phyloP scores from a whole-genome alignment of 257 asterid species.

The Nicotiana undulata region DNA sequence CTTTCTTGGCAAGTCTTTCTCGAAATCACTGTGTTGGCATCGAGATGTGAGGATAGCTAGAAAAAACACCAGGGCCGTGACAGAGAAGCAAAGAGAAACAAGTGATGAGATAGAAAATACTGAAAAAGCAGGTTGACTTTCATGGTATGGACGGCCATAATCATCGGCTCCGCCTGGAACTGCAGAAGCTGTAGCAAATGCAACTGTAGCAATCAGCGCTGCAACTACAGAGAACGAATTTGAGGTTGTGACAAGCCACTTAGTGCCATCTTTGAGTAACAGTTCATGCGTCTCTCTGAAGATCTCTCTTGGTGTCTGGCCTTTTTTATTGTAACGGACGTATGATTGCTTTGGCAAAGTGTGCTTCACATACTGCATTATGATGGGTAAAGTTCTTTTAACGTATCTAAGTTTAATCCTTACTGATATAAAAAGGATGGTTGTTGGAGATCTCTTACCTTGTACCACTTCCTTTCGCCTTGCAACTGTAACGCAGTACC shows the following conservation, averaged over 20 bases:
- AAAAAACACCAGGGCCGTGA: constrained; percentile 51
- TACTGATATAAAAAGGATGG: not conserved
- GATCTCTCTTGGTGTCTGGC: constrained; percentile 34
- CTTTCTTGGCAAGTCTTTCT: constrained; percentile 33
- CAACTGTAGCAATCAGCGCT: constrained; percentile 58
- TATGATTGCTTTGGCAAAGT: constrained; percentile 23
- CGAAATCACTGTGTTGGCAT: constrained; percentile 39
- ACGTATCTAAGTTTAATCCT: not conserved
- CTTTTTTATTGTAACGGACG: constrained; percentile 24
- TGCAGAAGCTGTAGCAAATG: constrained; percentile 50
- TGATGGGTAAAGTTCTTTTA: not conserved
- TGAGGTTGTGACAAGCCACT: constrained; percentile 55
- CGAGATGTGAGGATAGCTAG: constrained; percentile 57
- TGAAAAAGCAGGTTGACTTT: constrained; percentile 19
- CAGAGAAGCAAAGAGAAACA: constrained; percentile 48
- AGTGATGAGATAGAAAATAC: constrained; percentile 40
- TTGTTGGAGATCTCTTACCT: constrained; percentile 24
- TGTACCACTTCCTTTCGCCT: constrained; percentile 51
- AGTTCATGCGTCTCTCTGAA: constrained; percentile 26
- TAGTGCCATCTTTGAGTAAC: constrained; percentile 26
- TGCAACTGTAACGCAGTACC: constrained; percentile 63
- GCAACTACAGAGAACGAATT: constrained; percentile 60
- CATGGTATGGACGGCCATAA: constrained; percentile 31
- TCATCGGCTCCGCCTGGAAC: constrained; percentile 52
- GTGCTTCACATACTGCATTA: constrained; percentile 43